Evolutionary conservation across 106 monocot genomes (phyloP).

Genomic region (Acorus gramineus): DNA sequence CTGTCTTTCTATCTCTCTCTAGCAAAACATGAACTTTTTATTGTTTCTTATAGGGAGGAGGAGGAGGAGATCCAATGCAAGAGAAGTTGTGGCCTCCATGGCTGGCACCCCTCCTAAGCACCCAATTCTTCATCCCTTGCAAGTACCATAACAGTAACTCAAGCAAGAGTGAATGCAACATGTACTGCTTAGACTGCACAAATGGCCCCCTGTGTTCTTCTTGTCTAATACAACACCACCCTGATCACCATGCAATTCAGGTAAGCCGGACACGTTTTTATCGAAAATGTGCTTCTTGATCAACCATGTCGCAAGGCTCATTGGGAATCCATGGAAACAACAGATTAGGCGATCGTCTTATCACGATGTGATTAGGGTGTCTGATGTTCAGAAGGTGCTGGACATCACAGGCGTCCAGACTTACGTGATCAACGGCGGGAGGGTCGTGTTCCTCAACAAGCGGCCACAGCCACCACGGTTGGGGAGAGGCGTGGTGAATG

Average conservation of each 20-base stretch:
- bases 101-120: slow-evolving; percentile 9
- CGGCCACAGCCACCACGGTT: slow-evolving; percentile 6
- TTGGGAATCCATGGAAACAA: background rate
- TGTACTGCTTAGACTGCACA: slow-evolving; percentile 22
- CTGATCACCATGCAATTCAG: slow-evolving; percentile 10
- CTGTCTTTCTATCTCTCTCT: too few relatives aligned
- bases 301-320: background rate
- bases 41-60: background rate
- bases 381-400: slow-evolving; percentile 20
- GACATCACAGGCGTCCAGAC: slow-evolving; percentile 24
- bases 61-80: background rate
- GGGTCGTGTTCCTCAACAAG: slow-evolving; percentile 20
- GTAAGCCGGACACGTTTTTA: background rate
- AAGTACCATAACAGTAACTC: slow-evolving; percentile 7
- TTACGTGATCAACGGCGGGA: slow-evolving; percentile 18
- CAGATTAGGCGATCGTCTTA: slow-evolving; percentile 23
- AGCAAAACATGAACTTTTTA: too few relatives aligned
- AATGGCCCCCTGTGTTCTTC: slow-evolving; percentile 11
- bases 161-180: slow-evolving; percentile 19
- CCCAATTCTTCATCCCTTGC: slow-evolving; percentile 14
- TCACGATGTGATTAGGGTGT: slow-evolving; percentile 21
- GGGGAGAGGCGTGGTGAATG: slow-evolving; percentile 2
- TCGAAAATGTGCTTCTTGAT: background rate
- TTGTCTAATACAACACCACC: slow-evolving; percentile 9
- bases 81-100: slow-evolving; percentile 15